Conservation (phyloP, 768 basidiomycete genomes). For the Boletus sp. region DNA sequence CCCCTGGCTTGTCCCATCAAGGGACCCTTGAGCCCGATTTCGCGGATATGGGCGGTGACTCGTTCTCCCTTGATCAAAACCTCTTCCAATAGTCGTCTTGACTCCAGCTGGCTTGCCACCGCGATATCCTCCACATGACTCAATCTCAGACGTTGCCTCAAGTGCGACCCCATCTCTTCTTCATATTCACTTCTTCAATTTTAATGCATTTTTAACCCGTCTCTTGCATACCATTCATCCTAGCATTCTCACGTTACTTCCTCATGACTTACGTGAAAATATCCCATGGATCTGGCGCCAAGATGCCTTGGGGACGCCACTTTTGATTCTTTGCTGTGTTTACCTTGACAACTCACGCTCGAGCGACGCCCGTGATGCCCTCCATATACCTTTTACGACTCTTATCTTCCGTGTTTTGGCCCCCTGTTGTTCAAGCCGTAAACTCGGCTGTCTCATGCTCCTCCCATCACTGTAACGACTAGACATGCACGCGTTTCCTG, state of each 20-base stretch:
- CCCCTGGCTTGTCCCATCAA: constrained; percentile 34
- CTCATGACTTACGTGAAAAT: constrained; percentile 23
- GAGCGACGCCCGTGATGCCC: constrained; percentile 28
- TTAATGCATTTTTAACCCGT: constrained; percentile 32
- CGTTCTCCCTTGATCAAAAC: constrained; percentile 44
- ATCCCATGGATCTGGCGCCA: constrained; percentile 15
- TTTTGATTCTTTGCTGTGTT: constrained; percentile 13
- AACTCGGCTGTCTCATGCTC: constrained; percentile 20
- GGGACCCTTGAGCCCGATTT: constrained; percentile 40
- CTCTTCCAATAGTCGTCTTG: constrained; percentile 45
- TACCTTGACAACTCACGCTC: constrained; percentile 26
- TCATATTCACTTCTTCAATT: constrained; percentile 22
- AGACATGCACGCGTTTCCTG: constrained; percentile 54
- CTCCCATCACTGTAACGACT: constrained; percentile 59
- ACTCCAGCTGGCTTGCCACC: constrained; percentile 15
- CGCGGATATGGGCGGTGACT: constrained; percentile 36
- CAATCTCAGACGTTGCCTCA: constrained; percentile 29
- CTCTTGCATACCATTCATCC: constrained; percentile 36
- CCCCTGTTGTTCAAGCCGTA: constrained; percentile 16
- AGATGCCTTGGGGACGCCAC: constrained; percentile 12
- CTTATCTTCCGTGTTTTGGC: constrained; percentile 9
- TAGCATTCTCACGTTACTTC: constrained; percentile 20
- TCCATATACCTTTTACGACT: constrained; percentile 13
- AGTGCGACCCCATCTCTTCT: constrained; percentile 30
- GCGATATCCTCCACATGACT: constrained; percentile 23